phyloP scores from a whole-genome alignment of 2,329 filamentous ascomycete genomes.

The Alternaria rosae region DNA sequence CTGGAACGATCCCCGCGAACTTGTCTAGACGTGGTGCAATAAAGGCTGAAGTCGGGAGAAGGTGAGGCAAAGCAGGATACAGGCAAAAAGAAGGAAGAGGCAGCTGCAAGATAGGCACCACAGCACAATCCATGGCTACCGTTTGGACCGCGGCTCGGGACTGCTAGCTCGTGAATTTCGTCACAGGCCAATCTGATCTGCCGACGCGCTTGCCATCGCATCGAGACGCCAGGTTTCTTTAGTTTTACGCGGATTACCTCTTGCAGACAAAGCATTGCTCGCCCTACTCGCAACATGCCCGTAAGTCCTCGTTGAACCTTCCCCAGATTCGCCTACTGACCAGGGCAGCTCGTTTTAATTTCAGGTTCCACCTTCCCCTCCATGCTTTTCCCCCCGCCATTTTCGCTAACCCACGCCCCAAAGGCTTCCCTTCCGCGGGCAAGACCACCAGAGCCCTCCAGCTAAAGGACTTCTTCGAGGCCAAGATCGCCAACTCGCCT shows the following conservation, averaged over 20 bases:
- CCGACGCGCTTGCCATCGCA: constrained; percentile 26
- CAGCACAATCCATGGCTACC: constrained; percentile 9
- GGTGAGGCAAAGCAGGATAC: constrained; percentile 4
- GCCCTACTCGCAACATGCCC: constrained; percentile 29
- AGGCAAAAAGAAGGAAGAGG: constrained; percentile 10
- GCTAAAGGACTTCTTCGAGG: constrained; percentile 69
- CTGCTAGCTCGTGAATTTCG: constrained; percentile 24
- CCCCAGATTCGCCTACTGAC: constrained; percentile 26
- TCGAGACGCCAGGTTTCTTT: constrained; percentile 19
- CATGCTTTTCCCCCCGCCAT: constrained; percentile 4
- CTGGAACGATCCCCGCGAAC: constrained; percentile 16
- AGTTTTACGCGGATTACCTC: constrained; percentile 8
- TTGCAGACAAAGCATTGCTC: constrained; percentile 5
- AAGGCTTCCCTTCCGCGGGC: constrained; percentile 69
- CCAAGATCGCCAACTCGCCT: constrained; percentile 60
- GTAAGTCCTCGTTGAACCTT: constrained; percentile 29
- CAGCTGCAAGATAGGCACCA: constrained; percentile 3
- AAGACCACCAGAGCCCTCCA: constrained; percentile 69
- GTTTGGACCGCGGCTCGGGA: constrained; percentile 30
- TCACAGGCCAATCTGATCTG: constrained; percentile 24
- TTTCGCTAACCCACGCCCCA: constrained; percentile 63
- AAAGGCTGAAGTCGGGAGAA: constrained; percentile 18
- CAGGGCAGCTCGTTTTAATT: constrained; percentile 64
- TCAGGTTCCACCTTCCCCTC: constrained; percentile 47
- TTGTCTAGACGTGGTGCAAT: constrained; percentile 6